These are phyloP conservation scores for Pyrenophora tritici-repentis DNA, from an alignment of 2,329 filamentous ascomycete genomes.

Conservation along the genomic window DNA sequence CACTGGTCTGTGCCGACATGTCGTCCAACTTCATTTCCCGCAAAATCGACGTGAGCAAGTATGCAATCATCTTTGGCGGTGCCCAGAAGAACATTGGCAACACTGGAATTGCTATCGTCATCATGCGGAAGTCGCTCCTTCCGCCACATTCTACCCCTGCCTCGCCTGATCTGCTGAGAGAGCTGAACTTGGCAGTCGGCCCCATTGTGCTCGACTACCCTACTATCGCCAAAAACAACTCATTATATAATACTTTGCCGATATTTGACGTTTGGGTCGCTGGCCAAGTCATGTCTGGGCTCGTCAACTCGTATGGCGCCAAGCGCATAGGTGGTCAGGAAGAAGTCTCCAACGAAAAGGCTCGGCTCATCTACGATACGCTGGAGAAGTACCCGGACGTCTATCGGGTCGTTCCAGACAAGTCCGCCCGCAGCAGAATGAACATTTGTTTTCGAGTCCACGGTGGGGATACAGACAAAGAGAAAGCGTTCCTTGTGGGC, in stretches of 20 bases:
- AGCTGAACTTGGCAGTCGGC: constrained; percentile 75
- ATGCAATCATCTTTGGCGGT: constrained; percentile 82
- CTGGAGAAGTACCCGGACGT: constrained; percentile 73
- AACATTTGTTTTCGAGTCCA: constrained; percentile 90
- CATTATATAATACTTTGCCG: constrained; percentile 91
- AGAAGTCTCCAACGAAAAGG: constrained; percentile 73
- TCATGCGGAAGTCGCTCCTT: constrained; percentile 81
- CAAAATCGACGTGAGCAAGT: constrained; percentile 76
- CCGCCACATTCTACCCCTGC: constrained; percentile 65
- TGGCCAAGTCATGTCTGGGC: constrained; percentile 81
- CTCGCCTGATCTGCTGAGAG: constrained; percentile 69
- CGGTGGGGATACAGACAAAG: constrained; percentile 68
- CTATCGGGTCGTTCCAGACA: constrained; percentile 81
- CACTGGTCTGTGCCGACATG: constrained; percentile 88
- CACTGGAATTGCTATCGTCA: constrained; percentile 83
- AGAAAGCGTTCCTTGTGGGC: constrained; percentile 79
- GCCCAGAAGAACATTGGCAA: constrained; percentile 93
- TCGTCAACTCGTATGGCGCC: constrained; percentile 67
- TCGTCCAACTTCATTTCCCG: constrained; percentile 89
- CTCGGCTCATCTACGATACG: constrained; percentile 73
- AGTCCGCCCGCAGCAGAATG: constrained; percentile 80
- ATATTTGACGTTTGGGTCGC: constrained; percentile 94
- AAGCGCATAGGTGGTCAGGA: constrained; percentile 78
- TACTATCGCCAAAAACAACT: constrained; percentile 88
- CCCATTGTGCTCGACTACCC: constrained; percentile 84